Base-by-base conservation (phyloP, 345 rosid genomes). In the Salix exigua region DNA sequence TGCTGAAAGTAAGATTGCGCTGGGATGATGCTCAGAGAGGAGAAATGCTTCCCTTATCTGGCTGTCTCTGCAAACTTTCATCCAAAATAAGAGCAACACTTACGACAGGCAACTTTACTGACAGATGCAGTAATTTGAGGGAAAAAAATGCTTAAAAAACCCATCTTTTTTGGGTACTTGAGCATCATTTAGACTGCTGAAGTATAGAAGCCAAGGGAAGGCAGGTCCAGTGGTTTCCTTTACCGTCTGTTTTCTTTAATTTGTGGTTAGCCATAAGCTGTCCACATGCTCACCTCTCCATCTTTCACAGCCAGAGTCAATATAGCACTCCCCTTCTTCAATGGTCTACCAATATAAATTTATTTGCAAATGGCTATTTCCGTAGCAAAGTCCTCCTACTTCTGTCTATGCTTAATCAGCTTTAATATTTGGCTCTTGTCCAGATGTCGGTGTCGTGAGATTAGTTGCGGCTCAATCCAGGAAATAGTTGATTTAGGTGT, bases 91-190 rank as follows among this genome's bases (percentile, higher is more conserved):
- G 25, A n/a, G 62, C 10, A 58, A 10, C 62, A 55, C 28, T 55
- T n/a, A 1, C 7, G 62, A 1, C 26, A 16, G 46, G 31, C 51
- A 23, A 17, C 64, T 30, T 16, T 16, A 7, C 60, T 46, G 73
- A 70, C 73, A 46, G 73, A 23, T 44, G 73, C 75, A 21, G 11
- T 38, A 72, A n/a, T 72, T 72, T 7, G 35, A 35, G 21, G 19
- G 5, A 38, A 35, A 50, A 26, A 7, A 30, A 25, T 10, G 67
- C 25, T 72, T 0, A 17, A 40, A 38, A 60, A 25, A 17, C 11
- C 75, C 14, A 37, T 30, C 53, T 13, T n/a, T 60, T 30, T 53
- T 19, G 5, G 37, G 37, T 35, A 35, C 37, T 5, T 5, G 37
- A 35, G 37, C 37, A 35, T 35, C 37, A 5, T 35, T 35, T 35